phyloP scores from a whole-genome alignment of 805 yeast species.

The Candida patagonica region DNA sequence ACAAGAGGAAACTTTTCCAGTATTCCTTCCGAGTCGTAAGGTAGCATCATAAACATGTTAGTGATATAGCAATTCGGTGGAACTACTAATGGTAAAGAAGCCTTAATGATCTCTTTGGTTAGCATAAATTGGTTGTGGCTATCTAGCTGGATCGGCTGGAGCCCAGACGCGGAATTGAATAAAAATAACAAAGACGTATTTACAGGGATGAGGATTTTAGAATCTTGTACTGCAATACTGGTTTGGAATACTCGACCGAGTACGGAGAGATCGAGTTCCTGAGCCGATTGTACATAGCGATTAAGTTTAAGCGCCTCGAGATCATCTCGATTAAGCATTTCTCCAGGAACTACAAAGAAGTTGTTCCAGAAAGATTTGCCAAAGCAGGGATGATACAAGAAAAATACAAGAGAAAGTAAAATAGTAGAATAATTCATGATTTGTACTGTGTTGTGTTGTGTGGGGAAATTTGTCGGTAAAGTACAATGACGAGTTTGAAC shows the following conservation, averaged over 20 bases:
- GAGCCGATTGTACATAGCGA: constrained; percentile 4
- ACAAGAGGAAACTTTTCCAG: constrained; percentile 1
- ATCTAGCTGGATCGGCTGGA: too few species aligned
- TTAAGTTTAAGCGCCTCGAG: constrained; percentile 8
- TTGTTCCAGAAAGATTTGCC: constrained; percentile 9
- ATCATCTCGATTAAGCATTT: constrained; percentile 10
- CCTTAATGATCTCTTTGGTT: constrained; percentile 11
- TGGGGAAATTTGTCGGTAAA: too few species aligned
- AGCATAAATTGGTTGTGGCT: background rate
- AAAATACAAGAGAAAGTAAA: too few species aligned
- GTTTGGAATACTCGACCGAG: constrained; percentile 6
- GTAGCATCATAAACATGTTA: constrained; percentile 12
- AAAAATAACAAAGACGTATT: constrained; percentile 14
- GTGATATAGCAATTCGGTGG: constrained; percentile 13
- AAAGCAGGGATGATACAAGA: too few species aligned
- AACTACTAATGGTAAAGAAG: constrained; percentile 15
- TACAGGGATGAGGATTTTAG: constrained; percentile 10
- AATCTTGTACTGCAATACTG: constrained; percentile 1
- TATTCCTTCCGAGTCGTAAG: background rate
- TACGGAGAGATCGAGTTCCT: constrained; percentile 2
- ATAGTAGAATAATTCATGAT: too few species aligned
- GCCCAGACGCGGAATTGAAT: constrained; percentile 12
- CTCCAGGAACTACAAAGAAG: constrained; percentile 10
- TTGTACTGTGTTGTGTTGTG: too few species aligned
- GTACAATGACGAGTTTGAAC: background rate